Conservation (phyloP, 495 filamentous ascomycete genomes). For the Parachaetomium inaequale region DNA sequence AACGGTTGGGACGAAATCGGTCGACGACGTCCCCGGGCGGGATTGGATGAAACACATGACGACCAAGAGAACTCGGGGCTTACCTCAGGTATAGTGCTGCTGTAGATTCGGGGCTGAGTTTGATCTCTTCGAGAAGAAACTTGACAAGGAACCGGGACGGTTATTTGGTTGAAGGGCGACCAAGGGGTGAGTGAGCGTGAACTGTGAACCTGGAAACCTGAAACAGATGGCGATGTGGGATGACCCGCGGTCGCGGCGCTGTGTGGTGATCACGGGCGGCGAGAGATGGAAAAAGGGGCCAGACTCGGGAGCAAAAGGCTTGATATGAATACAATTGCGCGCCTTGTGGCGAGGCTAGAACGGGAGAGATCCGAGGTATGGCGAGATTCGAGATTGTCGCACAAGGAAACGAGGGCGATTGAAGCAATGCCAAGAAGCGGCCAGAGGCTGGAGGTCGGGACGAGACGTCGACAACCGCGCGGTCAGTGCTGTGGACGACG, state of each 20-base stretch:
- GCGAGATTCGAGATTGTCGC: constrained; percentile 19
- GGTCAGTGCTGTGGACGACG: neutral
- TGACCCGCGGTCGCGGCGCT: neutral
- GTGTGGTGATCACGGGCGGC: neutral
- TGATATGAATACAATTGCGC: neutral
- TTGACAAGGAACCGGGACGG: neutral
- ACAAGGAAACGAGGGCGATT: constrained; percentile 18
- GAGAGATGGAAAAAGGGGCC: neutral
- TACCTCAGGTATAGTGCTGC: neutral
- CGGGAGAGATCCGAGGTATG: neutral
- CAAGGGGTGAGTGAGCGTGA: neutral
- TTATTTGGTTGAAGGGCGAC: neutral
- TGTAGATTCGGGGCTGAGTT: neutral
- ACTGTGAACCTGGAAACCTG: neutral
- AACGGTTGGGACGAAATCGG: neutral
- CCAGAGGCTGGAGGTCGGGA: constrained; percentile 7
- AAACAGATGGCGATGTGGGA: neutral
- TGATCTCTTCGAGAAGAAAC: neutral
- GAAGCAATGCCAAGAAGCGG: constrained; percentile 31
- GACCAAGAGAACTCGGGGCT: neutral
- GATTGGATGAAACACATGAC: neutral
- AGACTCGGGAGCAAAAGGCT: neutral
- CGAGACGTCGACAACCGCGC: neutral
- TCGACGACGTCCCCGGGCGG: neutral
- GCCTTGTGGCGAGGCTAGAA: neutral